Evolutionary conservation across 2,329 filamentous ascomycete species (phyloP).

Genomic region (Botrytis fabae): DNA sequence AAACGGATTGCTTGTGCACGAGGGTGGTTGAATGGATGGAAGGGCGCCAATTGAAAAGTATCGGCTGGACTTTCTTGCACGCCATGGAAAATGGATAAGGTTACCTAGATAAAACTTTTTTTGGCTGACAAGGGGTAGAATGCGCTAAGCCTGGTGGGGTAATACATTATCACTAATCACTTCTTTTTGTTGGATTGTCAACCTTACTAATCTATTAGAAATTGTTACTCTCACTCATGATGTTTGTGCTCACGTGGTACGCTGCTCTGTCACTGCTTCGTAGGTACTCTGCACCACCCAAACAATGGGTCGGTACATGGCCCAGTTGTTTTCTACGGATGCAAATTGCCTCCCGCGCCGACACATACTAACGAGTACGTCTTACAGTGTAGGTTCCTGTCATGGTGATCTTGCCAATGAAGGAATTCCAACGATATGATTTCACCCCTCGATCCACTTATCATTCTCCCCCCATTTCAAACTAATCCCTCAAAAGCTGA

Average conservation of each 20-base stretch:
- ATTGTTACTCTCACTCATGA: not conserved
- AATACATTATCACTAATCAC: not conserved
- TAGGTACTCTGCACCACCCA: not conserved
- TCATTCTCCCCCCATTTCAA: not conserved
- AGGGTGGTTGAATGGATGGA: conserved; percentile 6
- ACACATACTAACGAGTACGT: not conserved
- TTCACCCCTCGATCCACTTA: not conserved
- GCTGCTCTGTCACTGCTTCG: too few relatives aligned
- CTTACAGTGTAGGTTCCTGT: not conserved
- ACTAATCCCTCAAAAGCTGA: not conserved
- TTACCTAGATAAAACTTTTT: not conserved
- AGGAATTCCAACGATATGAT: not conserved
- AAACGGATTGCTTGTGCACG: not conserved
- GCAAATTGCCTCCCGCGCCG: not conserved
- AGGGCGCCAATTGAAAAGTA: not conserved
- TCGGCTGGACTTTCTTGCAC: not conserved
- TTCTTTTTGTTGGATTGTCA: not conserved
- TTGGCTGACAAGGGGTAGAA: not conserved
- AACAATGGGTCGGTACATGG: not conserved
- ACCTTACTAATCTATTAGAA: not conserved
- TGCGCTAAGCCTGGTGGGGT: not conserved
- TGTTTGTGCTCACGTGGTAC: not conserved
- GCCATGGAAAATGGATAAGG: not conserved
- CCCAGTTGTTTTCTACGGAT: not conserved
- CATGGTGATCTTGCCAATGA: not conserved